Base-by-base conservation (phyloP, 208 protist genomes). In the Acanthamoeba sp. region DNA sequence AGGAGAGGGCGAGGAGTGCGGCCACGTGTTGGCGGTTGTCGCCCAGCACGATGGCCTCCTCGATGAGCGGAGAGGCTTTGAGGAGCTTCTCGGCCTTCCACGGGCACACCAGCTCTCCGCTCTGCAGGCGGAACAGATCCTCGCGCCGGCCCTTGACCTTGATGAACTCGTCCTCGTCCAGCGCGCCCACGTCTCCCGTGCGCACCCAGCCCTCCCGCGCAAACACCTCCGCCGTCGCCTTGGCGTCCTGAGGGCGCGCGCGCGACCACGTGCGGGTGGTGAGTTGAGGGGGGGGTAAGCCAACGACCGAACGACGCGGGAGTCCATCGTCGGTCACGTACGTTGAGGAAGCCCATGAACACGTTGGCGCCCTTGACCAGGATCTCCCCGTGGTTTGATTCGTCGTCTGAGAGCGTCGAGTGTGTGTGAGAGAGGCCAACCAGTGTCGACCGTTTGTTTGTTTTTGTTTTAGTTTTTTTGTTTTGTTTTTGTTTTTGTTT, bases 61-160 rank as follows among this genome's bases (percentile, higher is more conserved):
- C 71, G 71, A 80, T 80, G n/a, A 80, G 18, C 1, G 71, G 71
- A 5, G 36, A 45, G 5, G 71, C 20, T 24, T 80, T 80, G 36
- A 80, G 71, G 6, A 80, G 71, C 71, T 80, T 80, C 71, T 80
- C 71, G 36, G 29, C 29, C 36, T 80, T 80, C 71, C 71, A 80
- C 36, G 71, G 71, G 14, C 18, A 45, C 36, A 80, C 40, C 36
- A 80, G 32, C 20, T 40, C 34, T 10, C 40, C 40, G 32, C 22
- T 36, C 36, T 48, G 71, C 36, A 80, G 40, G 6, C 36, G 71
- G 36, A 80, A 50, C 34, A 80, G 36, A 24, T 80, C 71, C 7
- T 80, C 71, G 22, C 40, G 32, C 16, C 71, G 71, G 36, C 36
- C 71, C 34, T 80, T 80, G 0, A 80, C 14, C 40, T 80, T 80